Evolutionary conservation across 768 basidiomycete species (phyloP), one percentile per base, ranked within the genome.

Genomic region (Polyporus arcularius): DNA sequence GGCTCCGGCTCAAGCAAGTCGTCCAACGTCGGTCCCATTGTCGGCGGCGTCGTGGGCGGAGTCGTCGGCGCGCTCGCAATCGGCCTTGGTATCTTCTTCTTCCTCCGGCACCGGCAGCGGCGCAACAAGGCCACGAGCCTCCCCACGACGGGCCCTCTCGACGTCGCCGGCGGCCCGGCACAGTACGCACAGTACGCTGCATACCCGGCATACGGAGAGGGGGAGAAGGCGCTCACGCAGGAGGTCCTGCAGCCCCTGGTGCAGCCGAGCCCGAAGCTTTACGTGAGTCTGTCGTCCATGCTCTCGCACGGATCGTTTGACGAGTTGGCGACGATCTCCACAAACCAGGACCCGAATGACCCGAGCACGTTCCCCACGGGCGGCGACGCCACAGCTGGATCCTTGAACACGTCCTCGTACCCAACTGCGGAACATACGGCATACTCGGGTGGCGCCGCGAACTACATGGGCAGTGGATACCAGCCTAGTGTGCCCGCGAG

Each of bases 331-430:
- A 35, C 35, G 35, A 35, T 35, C 38, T 2, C 26, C 14, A 5
- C n/a, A 21, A 9, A 14, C 4, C 16, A 63, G 61, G 53, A 63
- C 35, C 61, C 61, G 10, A 54, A 63, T 30, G 61, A 63, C 48
- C 61, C 61, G 38, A 63, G 26, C 28, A 63, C 61, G 1, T 63
- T 63, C 61, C 61, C 61, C 5, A 38, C 11, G 7, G 38, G 7
- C 40, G 14, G 15, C n/a, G 60, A 52, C 38, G n/a, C 21, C 31
- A 42, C 45, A 4, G 42, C 42, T 8, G 41, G 35, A 3, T 56
- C 55, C 8, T 28, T 41, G 5, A 32, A 48, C 1, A 43, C 35
- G 8, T 56, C 54, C 12, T 18, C 49, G 30, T 45, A 30, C 35
- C 5, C 28, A 7, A 47, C 32, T 42, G 15, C 45, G 4, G 32